phyloP scores from a whole-genome alignment of 2,329 filamentous ascomycete species.

The Penicillium brevicompactum region DNA sequence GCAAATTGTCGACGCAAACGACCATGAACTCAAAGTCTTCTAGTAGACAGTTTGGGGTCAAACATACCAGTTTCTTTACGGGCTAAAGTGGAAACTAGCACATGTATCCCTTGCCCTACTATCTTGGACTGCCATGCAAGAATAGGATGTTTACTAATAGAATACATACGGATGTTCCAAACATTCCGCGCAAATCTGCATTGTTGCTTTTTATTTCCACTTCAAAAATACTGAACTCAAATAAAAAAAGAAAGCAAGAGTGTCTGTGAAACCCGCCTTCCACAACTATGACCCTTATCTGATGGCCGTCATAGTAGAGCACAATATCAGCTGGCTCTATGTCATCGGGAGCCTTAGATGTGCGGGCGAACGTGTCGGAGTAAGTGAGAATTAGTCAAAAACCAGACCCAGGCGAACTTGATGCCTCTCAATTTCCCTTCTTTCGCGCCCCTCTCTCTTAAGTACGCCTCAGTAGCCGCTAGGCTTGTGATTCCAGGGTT shows the following conservation, averaged over 20 bases:
- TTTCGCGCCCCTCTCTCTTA: neutral
- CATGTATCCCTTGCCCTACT: too few species aligned
- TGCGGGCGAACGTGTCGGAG: neutral
- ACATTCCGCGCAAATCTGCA: neutral
- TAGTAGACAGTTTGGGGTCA: too few species aligned
- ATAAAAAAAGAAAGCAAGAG: too few species aligned
- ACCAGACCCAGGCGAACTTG: neutral
- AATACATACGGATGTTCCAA: neutral
- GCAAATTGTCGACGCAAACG: too few species aligned
- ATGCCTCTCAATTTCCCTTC: neutral
- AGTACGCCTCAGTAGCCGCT: neutral
- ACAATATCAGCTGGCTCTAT: neutral
- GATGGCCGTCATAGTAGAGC: neutral
- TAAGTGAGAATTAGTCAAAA: neutral
- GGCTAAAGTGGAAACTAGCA: too few species aligned
- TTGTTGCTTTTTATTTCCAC: neutral
- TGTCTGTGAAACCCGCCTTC: too few species aligned
- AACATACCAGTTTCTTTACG: too few species aligned
- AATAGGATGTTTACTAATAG: neutral
- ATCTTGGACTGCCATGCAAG: neutral
- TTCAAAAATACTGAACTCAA: too few species aligned
- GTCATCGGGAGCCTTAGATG: neutral
- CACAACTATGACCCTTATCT: neutral
- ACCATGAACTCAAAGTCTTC: too few species aligned
- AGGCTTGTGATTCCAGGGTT: neutral